phyloP scores from a whole-genome alignment of 1,284 basidiomycete genomes.

The Agroathelia rolfsii region DNA sequence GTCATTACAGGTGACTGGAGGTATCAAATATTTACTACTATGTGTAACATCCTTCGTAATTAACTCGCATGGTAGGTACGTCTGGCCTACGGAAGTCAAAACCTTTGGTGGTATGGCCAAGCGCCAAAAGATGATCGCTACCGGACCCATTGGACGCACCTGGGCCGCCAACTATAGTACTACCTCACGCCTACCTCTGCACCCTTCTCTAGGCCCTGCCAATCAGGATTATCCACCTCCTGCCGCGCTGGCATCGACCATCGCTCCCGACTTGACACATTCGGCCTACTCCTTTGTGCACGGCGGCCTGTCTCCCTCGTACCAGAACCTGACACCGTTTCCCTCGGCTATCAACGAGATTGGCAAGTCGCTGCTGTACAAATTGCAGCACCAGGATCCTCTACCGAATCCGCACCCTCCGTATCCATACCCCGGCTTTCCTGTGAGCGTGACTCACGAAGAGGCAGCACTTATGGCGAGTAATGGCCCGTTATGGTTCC shows the following conservation, averaged over 20 bases:
- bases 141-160: constrained; percentile 71
- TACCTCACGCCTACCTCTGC: constrained; percentile 71
- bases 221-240: constrained; percentile 61
- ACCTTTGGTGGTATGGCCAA: constrained; percentile 64
- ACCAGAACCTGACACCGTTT: constrained; percentile 64
- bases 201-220: constrained; percentile 56
- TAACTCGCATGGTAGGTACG: constrained; percentile 51
- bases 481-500: constrained; percentile 84
- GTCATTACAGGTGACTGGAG: constrained; percentile 66
- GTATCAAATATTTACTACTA: too few species aligned
- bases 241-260: constrained; percentile 16
- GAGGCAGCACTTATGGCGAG: constrained; percentile 65
- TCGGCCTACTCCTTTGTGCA: constrained; percentile 81
- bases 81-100: constrained; percentile 67
- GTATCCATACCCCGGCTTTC: constrained; percentile 68
- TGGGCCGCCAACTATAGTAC: constrained; percentile 86
- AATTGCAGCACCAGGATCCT: constrained; percentile 43
- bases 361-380: constrained; percentile 53
- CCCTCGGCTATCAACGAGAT: constrained; percentile 73
- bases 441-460: constrained; percentile 48
- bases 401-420: constrained; percentile 77
- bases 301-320: constrained; percentile 74
- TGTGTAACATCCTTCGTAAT: constrained; percentile 1
- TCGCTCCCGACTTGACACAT: constrained; percentile 48
- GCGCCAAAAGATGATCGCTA: constrained; percentile 65